Evolutionary conservation across 371 early-diverging fungal genomes (phyloP).

Genomic region (Mucor velutinosus): DNA sequence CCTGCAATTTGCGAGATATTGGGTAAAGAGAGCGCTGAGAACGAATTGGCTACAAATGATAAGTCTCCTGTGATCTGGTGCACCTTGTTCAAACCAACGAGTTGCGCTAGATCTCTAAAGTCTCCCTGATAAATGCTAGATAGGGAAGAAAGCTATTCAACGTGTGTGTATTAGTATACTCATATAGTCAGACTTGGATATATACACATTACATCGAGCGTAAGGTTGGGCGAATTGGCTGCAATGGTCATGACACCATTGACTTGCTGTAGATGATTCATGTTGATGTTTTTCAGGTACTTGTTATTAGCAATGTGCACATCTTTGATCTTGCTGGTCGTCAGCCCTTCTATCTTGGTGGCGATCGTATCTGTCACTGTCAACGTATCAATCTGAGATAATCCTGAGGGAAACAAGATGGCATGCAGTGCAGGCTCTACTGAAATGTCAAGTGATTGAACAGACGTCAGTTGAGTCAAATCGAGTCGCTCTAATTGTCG

Average conservation of each 20-base stretch:
- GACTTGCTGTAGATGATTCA: constrained; percentile 35
- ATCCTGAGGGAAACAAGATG: constrained; percentile 40
- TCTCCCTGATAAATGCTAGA: constrained; percentile 35
- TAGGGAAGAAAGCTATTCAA: constrained; percentile 33
- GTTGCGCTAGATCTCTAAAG: constrained; percentile 41
- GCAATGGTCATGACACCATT: constrained; percentile 37
- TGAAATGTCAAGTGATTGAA: constrained; percentile 45
- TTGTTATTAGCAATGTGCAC: constrained; percentile 52
- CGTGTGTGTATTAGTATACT: constrained; percentile 10
- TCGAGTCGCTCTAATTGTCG: constrained; percentile 38
- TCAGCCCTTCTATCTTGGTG: constrained; percentile 48
- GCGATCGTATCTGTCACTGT: constrained; percentile 47
- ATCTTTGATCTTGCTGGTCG: constrained; percentile 29
- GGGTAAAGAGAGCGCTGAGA: constrained; percentile 33
- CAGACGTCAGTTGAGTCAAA: constrained; percentile 33
- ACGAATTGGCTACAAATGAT: constrained; percentile 50
- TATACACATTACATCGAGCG: constrained; percentile 31
- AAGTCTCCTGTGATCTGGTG: constrained; percentile 43
- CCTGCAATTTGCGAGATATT: constrained; percentile 41
- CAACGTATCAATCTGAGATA: constrained; percentile 41
- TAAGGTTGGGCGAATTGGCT: constrained; percentile 44
- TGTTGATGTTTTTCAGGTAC: constrained; percentile 43
- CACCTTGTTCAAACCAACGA: constrained; percentile 36
- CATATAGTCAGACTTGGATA: not conserved
- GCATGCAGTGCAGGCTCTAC: constrained; percentile 40